These are phyloP conservation scores for Globisporangium middletonii DNA, from an alignment of 352 stramenopile species.

Conservation along the genomic window DNA sequence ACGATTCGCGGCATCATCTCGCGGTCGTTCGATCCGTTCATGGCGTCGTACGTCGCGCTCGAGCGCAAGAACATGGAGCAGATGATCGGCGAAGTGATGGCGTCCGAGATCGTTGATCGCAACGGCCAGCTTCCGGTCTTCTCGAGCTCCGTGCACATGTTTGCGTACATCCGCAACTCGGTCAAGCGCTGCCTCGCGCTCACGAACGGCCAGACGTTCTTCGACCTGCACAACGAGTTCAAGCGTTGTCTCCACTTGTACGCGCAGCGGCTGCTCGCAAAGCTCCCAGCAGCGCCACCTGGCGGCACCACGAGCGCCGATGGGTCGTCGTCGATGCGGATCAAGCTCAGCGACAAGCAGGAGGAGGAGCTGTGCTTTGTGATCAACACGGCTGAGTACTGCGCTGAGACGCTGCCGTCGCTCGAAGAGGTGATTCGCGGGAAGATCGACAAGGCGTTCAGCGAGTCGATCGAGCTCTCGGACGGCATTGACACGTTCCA, in stretches of 20 bases:
- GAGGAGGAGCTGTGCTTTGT: slow-evolving; percentile 96
- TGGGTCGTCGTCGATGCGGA: slow-evolving; percentile 15
- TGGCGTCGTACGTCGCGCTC: slow-evolving; percentile 95
- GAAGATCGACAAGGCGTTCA: slow-evolving; percentile 94
- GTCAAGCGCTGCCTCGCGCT: slow-evolving; percentile 96
- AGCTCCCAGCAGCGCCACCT: slow-evolving; percentile 38
- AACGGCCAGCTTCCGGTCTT: slow-evolving; percentile 95
- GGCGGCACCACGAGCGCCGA: slow-evolving; percentile 6
- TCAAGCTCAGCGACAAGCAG: slow-evolving; percentile 84
- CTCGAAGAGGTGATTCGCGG: slow-evolving; percentile 94
- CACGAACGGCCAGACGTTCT: slow-evolving; percentile 97
- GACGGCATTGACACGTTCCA: slow-evolving; percentile 94
- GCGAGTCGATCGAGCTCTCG: slow-evolving; percentile 90
- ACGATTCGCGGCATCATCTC: slow-evolving; percentile 85
- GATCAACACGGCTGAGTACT: slow-evolving; percentile 99
- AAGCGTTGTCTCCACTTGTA: slow-evolving; percentile 77
- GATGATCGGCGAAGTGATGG: slow-evolving; percentile 89
- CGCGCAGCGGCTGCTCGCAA: slow-evolving; percentile 61
- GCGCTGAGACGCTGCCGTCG: slow-evolving; percentile 94
- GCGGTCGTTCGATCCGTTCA: slow-evolving; percentile 96
- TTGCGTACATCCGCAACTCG: slow-evolving; percentile 98
- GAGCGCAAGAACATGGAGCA: slow-evolving; percentile 95
- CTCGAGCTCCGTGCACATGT: slow-evolving; percentile 96
- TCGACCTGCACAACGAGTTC: slow-evolving; percentile 94
- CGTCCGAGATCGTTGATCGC: slow-evolving; percentile 91